A percentile compares a stretch with the other conserved stretches of the same genome.
Evolutionary conservation across 768 basidiomycete species (phyloP).

Genomic region (Bullera alba): DNA sequence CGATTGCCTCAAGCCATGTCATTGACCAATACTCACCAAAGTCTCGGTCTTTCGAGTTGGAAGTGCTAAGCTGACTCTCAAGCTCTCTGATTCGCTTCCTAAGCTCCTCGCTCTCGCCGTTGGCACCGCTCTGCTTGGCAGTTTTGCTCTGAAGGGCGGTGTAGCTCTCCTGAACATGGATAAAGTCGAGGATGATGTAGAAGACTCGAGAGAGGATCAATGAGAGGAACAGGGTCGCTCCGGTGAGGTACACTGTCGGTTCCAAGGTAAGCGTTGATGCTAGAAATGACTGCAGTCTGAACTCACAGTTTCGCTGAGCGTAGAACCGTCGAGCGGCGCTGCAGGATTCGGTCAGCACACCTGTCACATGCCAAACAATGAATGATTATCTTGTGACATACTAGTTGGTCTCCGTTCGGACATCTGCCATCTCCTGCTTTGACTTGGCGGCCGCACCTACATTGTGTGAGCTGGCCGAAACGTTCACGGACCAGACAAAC

Average conservation of each 20-base stretch:
- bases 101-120: constrained; percentile 47
- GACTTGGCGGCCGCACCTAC: constrained; percentile 60
- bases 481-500: constrained; percentile 3
- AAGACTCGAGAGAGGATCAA: constrained; percentile 89
- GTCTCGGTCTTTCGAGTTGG: constrained; percentile 59
- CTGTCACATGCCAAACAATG: background rate
- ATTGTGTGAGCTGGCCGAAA: constrained; percentile 5
- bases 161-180: constrained; percentile 81
- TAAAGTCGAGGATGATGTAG: constrained; percentile 82
- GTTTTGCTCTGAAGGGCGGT: constrained; percentile 62
- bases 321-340: constrained; percentile 90
- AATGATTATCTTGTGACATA: constrained; percentile 5
- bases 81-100: constrained; percentile 60
- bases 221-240: constrained; percentile 78
- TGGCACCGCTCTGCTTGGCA: constrained; percentile 30
- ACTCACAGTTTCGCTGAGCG: constrained; percentile 37
- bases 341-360: constrained; percentile 5
- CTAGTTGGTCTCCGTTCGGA: constrained; percentile 71
- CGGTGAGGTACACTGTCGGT: constrained; percentile 79
- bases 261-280: constrained; percentile 5
- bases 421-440: constrained; percentile 54
- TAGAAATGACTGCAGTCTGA: background rate
- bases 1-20: constrained; percentile 1
- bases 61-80: constrained; percentile 59
- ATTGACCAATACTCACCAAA: constrained; percentile 51